Evolutionary conservation across 345 rosid genomes (phyloP), one percentile per base, ranked within the genome.

Genomic region (Cardamine occulta): DNA sequence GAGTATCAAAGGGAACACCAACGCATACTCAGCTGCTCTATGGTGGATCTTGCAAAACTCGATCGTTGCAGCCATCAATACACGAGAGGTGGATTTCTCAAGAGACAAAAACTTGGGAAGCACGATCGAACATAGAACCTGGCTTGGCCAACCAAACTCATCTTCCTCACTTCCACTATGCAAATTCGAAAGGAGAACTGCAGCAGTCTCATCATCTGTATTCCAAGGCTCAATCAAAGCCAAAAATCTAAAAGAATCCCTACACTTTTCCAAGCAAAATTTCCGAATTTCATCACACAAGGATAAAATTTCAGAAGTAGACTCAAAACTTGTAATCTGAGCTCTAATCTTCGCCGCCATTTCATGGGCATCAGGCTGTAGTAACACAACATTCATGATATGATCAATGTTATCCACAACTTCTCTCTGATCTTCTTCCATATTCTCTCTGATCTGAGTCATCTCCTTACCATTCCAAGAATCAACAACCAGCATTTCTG

Each of bases 191-290:
- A 89, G 68, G 12, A 91, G 75, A 68, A 87, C 70, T 0, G 89
- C 83, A 81, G 91, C 80, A 67, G 69, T 82, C 63, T 93, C 96
- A 45, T 93, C 93, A 53, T 85, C 92, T 11, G 77, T 84, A 81
- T 80, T 83, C 92, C 95, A 89, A 63, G 88, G 93, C 81, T 89
- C 91, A 79, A 93, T 79, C 80, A 85, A 68, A 67, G 74, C 82
- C 80, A 93, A 75, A 76, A 88, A 58, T 21, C 31, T 66, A 4
- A 84, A 70, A 48, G 84, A 74, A 72, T 85, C 81, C 21, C 51
- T 80, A 64, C 78, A 74, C 54, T 78, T 81, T 6, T 61, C 83
- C 44, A 84, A 71, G 77, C 93, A 86, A 68, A 90, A 81, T 57
- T 67, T 17, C 7, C 76, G 82, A 70, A 90, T 86, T 71, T 83